Conservation (phyloP, 2,329 filamentous ascomycete genomes). For the Pestalotiopsis sp. region DNA sequence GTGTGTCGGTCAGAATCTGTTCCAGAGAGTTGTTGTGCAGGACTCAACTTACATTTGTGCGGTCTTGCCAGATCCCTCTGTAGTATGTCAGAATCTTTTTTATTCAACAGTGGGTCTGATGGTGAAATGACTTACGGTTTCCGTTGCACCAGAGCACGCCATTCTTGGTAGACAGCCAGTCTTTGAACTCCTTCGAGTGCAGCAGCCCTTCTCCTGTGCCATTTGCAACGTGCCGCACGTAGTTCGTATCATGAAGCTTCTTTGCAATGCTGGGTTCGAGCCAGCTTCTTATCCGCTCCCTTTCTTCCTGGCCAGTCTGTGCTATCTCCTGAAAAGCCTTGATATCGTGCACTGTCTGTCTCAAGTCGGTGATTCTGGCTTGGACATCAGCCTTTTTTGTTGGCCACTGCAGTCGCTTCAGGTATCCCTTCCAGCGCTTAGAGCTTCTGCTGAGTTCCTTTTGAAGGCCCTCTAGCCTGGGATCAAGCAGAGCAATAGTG, state of each 20-base stretch:
- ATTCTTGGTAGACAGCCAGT: background rate
- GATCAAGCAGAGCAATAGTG: background rate
- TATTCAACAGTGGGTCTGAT: fast-evolving
- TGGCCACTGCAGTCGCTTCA: background rate
- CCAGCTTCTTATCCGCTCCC: background rate
- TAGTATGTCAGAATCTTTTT: fast-evolving
- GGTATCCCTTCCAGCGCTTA: background rate
- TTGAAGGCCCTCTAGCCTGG: background rate
- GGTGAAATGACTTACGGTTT: background rate
- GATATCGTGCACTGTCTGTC: background rate
- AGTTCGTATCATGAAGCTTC: background rate
- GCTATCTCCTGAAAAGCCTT: background rate
- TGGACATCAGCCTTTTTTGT: background rate
- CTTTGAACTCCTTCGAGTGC: background rate
- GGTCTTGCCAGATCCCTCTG: background rate
- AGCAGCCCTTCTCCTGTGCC: background rate
- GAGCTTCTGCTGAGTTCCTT: background rate
- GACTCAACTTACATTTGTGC: background rate
- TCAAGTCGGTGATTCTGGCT: background rate
- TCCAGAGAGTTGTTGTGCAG: no score
- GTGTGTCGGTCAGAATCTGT: background rate
- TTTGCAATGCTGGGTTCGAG: background rate
- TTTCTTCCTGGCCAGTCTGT: background rate
- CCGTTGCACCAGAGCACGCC: background rate
- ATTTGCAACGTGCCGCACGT: background rate